These are phyloP conservation scores for Spathaspora passalidarum DNA, from an alignment of 805 yeast genomes.

Conservation along the genomic window DNA sequence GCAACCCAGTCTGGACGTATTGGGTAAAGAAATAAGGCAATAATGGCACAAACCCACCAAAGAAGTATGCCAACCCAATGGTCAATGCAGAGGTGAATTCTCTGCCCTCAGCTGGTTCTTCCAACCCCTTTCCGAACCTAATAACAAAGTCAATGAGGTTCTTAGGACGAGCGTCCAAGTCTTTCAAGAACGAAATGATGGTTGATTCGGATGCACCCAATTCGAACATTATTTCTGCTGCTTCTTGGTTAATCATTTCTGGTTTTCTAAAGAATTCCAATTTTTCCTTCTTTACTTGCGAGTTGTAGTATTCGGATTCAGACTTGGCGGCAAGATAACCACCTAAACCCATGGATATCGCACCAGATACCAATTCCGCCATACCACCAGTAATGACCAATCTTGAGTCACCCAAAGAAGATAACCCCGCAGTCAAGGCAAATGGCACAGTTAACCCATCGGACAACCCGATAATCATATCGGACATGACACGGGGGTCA, in stretches of 20 bases:
- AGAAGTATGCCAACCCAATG: slow-evolving; percentile 82
- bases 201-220: slow-evolving; percentile 74
- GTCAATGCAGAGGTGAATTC: slow-evolving; percentile 86
- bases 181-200: slow-evolving; percentile 67
- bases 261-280: slow-evolving; percentile 62
- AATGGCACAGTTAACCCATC: slow-evolving; percentile 99
- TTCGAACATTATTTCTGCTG: slow-evolving; percentile 76
- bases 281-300: slow-evolving; percentile 72
- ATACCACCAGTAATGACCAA: slow-evolving; percentile 96
- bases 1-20: slow-evolving; percentile 74
- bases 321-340: slow-evolving; percentile 94
- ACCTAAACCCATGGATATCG: slow-evolving; percentile 97
- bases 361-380: slow-evolving; percentile 96
- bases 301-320: slow-evolving; percentile 71
- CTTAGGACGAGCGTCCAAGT: slow-evolving; percentile 74
- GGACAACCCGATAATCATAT: slow-evolving; percentile 86
- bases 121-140: slow-evolving; percentile 86
- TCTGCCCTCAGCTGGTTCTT: slow-evolving; percentile 92
- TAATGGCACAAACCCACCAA: slow-evolving; percentile 91
- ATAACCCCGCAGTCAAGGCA: slow-evolving; percentile 94
- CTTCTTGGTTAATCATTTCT: slow-evolving; percentile 66
- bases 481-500: slow-evolving; percentile 93
- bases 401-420: slow-evolving; percentile 84
- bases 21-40: slow-evolving; percentile 83
- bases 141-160: slow-evolving; percentile 83